Evolutionary conservation across 306 rosid species (phyloP).

Genomic region (Macrotyloma uniflorum): DNA sequence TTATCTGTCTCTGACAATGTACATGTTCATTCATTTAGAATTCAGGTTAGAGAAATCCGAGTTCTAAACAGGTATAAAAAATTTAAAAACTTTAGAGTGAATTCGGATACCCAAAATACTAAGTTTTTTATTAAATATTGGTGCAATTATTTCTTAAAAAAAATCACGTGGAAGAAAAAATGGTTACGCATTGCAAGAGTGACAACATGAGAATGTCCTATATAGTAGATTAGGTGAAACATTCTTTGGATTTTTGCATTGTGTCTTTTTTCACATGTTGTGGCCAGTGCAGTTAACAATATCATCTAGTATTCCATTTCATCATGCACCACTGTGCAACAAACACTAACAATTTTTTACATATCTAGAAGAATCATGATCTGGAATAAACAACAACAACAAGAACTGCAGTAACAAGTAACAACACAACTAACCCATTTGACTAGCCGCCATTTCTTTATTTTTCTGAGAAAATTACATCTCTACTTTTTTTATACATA

Average conservation of each 20-base stretch:
- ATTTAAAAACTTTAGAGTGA: too few species aligned
- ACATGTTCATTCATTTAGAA: too few species aligned
- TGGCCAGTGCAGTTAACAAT: neutral
- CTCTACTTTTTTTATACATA: neutral
- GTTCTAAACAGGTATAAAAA: too few species aligned
- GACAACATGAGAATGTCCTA: neutral
- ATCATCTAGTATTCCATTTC: slow-evolving; percentile 19
- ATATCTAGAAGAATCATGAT: neutral
- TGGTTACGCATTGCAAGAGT: neutral
- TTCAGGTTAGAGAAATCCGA: too few species aligned
- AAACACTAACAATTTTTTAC: slow-evolving; percentile 9
- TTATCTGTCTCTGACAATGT: too few species aligned
- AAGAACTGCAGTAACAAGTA: neutral
- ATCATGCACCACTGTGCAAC: neutral
- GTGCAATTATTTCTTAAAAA: too few species aligned
- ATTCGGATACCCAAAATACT: too few species aligned
- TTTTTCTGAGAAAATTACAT: neutral
- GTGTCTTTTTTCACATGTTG: neutral
- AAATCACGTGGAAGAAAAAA: too few species aligned
- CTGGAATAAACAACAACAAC: slow-evolving; percentile 7
- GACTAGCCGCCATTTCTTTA: neutral
- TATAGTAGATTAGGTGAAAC: slow-evolving; percentile 20
- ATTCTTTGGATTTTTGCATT: slow-evolving; percentile 23
- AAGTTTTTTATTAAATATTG: too few species aligned
- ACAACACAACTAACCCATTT: slow-evolving; percentile 11